Evolutionary conservation across 305 asterid species (phyloP), one percentile per base, ranked within the genome.

Genomic region (Ruellia speciosa): DNA sequence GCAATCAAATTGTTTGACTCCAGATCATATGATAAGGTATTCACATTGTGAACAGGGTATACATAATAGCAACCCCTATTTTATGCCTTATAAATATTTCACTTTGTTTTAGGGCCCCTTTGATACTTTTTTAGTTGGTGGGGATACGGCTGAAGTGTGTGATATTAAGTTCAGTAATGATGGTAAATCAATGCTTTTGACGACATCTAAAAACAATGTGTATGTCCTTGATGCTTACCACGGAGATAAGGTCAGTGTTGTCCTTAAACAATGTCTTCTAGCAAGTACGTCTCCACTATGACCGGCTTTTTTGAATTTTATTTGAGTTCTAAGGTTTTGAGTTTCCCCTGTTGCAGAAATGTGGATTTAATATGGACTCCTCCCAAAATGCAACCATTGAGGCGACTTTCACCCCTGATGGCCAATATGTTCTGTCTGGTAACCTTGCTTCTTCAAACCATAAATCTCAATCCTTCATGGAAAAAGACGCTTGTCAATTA

Each of bases 161-260:
- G 98, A 88, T 79, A 86, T 92, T 70, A 92, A 92, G 76, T 92
- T 92, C 81, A 92, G 95, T 75, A 92, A 83, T 72, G 96, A 92
- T 69, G 96, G 96, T 37, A 83, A 83, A 84, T 92, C 95, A 35
- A 77, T 92, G 94, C 93, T 92, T 66, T 74, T 92, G 81, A 79
- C 93, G 34, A 88, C 98, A 56, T 79, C 89, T 46, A 86, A 78
- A 76, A 88, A 90, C 80, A 73, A 65, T 66, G 78, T 92, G 5
- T 88, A 92, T 69, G 75, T 92, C 61, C 95, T 88, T 62, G 96
- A 90, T 59, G 94, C 98, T 53, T 92, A 88, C 72, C 75, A 73
- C 5, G 98, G 98, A 65, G 98, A 90, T 52, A 90, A 90, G 98
- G 98, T 90, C 58, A 67, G 75, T 56, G 58, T 31, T 60, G 24